These are phyloP conservation scores for Rubia balearica DNA, from an alignment of 305 asterid genomes.

Conservation along the genomic window DNA sequence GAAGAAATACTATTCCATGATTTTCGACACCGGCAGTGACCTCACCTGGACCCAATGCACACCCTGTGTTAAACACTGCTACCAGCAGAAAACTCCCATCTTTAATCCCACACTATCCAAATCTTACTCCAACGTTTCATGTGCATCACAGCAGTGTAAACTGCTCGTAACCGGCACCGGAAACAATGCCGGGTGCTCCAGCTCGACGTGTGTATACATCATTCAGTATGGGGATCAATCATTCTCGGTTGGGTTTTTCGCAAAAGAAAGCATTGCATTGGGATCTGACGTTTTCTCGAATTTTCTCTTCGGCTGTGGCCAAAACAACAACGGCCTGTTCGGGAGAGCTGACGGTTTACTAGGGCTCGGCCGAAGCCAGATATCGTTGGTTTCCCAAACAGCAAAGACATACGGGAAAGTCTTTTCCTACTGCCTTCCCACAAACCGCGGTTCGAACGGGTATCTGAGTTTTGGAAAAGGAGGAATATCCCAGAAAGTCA, in stretches of 20 bases:
- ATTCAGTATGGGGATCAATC: conserved; percentile 64
- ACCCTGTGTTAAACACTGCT: conserved; percentile 48
- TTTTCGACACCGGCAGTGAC: conserved; percentile 80
- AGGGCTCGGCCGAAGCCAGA: conserved; percentile 55
- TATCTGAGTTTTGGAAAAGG: conserved; percentile 52
- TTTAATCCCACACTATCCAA: conserved; percentile 48
- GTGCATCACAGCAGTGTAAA: conserved; percentile 38
- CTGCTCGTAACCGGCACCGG: conserved; percentile 40
- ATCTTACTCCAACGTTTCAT: conserved; percentile 52
- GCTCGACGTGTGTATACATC: conserved; percentile 41
- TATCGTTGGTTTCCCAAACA: conserved; percentile 58
- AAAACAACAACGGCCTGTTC: conserved; percentile 55
- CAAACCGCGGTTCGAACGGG: conserved; percentile 50
- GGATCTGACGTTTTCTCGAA: conserved; percentile 31
- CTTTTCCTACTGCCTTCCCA: conserved; percentile 84
- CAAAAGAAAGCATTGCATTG: conserved; percentile 45
- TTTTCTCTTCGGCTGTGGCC: conserved; percentile 69
- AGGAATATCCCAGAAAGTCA: neutral
- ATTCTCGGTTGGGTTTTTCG: conserved; percentile 42
- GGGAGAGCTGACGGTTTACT: conserved; percentile 56
- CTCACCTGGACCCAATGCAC: conserved; percentile 81
- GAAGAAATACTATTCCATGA: conserved; percentile 30
- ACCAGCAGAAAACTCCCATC: conserved; percentile 51
- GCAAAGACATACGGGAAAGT: conserved; percentile 37
- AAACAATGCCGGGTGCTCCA: conserved; percentile 27